Base-by-base conservation (phyloP, 257 asterid genomes). In the Solanum appendiculatum region DNA sequence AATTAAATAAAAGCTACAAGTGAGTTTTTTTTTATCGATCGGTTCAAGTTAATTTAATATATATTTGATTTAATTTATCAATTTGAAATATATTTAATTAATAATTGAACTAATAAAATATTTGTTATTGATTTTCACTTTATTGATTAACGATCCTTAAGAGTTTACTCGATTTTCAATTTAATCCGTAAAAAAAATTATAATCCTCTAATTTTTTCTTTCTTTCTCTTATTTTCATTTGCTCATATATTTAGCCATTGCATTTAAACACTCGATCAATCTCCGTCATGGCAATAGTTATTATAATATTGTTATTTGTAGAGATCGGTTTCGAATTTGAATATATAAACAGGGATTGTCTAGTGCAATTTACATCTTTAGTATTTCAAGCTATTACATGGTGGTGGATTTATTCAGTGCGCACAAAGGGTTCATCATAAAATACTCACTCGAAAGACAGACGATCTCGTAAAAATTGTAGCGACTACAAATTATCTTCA, bases 401-500 rank as follows among this genome's bases (percentile, higher is more conserved):
- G 25, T 18, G 63, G 4, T 20, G 5, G 0, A 54, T 54, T 54
- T 54, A 20, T 25, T 54, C 25, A 20, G 0, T 1, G 56, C 2
- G 56, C 56, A 46, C 7, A 14, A 16, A 46, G 20, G 18, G 11
- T 25, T 54, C 5, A 20, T 54, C 10, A 54, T 54, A 54, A 0
- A 54, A 54, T 54, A 54, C 25, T 7, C 63, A 20, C 63, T 54
- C 5, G 5, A 54, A 54, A 54, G 10, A 0, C 1, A 48, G 8
- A 51, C 0, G 9, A 2, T 18, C 4, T 54, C 2, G 4, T 1
- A 51, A 10, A 6, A 51, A 4, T 51, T 51, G 15, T 51, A 51
- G 7, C n/a, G 0, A 51, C 0, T 0, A 0, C 15, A 51, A 51
- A 51, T 18, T 51, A 51, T 0, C 23, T 3, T 51, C 4, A 51